Base-by-base conservation (phyloP, 805 yeast species). In the Barnettozyma wickerhamii region DNA sequence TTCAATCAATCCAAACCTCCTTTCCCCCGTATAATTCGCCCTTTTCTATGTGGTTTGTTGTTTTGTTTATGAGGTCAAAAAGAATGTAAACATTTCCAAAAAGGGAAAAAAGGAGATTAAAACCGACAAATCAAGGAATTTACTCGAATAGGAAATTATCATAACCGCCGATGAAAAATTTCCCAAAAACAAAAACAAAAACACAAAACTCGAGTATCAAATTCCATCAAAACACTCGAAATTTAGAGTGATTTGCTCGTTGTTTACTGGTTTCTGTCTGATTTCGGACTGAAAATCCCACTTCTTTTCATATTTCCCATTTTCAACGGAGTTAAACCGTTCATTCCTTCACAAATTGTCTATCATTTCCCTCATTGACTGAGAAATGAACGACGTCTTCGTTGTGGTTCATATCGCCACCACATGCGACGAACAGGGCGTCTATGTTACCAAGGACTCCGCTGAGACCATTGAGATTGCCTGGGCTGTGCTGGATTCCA, bases 391-490 rank as follows among this genome's bases (percentile, higher is more conserved):
- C 27, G 83, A 78, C 53, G 64, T 71, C 38, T 81, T 75, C 56
- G 76, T 83, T 50, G 79, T 79, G 41, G 63, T 81, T 34, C 79
- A 79, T 45, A 64, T 81, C 30, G 72, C 79, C 39, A 75, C 85
- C 29, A 81, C 89, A 17, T 75, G 82, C 48, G 88, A 81, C 54
- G 87, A 81, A 40, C 71, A 74, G 28, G 72, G 77, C 24, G 69
- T 69, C 23, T 72, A 74, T 50, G 74, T 77, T 37, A 65, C 80
- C 24, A 78, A 76, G 52, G 95, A 85, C 59, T 71, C 84, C 24
- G 70, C 82, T 5, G 89, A 82, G 58, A 67, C 81, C 42, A 71
- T 79, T 27, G 85, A 79, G 55, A 59, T 87, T 13, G 77, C 85
- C 4, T 87, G 91, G 85, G 62, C 72, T 21, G 52, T 80, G 4